phyloP scores from a whole-genome alignment of 805 yeast genomes.

The Phaffomyces antillensis region DNA sequence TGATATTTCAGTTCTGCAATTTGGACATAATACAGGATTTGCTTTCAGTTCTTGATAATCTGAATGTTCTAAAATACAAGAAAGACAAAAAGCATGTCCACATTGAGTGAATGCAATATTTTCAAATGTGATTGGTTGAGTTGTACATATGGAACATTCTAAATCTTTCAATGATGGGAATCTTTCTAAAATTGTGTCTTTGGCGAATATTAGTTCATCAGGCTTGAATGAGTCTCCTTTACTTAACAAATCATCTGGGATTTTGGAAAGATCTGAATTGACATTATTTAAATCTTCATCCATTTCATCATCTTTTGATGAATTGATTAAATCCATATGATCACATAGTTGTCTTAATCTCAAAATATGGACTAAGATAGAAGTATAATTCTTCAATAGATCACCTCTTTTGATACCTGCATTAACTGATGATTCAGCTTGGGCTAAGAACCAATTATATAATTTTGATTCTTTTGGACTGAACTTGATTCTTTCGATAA shows the following conservation, averaged over 20 bases:
- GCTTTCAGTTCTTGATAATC: constrained; percentile 51
- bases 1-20: constrained; percentile 57
- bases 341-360: constrained; percentile 86
- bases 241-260: constrained; percentile 16
- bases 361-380: constrained; percentile 74
- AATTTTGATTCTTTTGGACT: constrained; percentile 57
- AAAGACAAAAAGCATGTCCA: constrained; percentile 72
- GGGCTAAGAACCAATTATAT: constrained; percentile 60
- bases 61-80: constrained; percentile 68
- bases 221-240: constrained; percentile 4
- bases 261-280: constrained; percentile 4
- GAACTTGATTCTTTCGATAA: constrained; percentile 60
- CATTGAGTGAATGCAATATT: constrained; percentile 62
- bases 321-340: constrained; percentile 60
- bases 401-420: constrained; percentile 59
- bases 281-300: constrained; percentile 34
- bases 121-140: constrained; percentile 51
- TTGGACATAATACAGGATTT: constrained; percentile 57
- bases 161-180: constrained; percentile 33
- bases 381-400: constrained; percentile 63
- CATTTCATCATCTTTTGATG: constrained; percentile 38
- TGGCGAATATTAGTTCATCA: constrained; percentile 11
- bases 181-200: constrained; percentile 23
- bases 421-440: constrained; percentile 57
- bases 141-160: constrained; percentile 84